Conservation (phyloP, 495 filamentous ascomycete species). For the Daldinia decipiens region DNA sequence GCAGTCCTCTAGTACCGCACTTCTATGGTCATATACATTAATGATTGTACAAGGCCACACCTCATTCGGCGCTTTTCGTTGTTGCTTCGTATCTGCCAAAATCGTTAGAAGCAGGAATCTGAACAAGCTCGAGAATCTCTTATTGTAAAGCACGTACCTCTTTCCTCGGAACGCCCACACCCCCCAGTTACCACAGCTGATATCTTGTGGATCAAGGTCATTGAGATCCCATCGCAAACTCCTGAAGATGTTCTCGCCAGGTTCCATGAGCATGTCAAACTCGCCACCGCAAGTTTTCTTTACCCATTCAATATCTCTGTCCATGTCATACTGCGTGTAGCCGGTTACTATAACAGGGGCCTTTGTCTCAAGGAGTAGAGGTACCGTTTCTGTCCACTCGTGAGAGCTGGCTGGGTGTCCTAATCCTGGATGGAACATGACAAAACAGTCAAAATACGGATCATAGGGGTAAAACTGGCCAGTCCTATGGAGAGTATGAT, state of each 20-base stretch:
- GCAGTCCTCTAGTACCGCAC: slow-evolving; percentile 11
- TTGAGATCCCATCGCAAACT: slow-evolving; percentile 98
- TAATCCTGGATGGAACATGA: slow-evolving; percentile 95
- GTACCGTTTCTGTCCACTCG: slow-evolving; percentile 92
- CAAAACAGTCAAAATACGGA: slow-evolving; percentile 96
- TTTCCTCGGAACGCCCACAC: slow-evolving; percentile 97
- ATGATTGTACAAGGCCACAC: slow-evolving; percentile 1
- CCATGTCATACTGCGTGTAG: slow-evolving; percentile 95
- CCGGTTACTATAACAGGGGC: slow-evolving; percentile 92
- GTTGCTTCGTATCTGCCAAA: slow-evolving; percentile 70
- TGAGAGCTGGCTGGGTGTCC: slow-evolving; percentile 92
- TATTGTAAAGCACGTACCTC: slow-evolving; percentile 69
- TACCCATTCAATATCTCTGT: slow-evolving; percentile 90
- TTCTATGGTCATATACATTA: slow-evolving; percentile 8
- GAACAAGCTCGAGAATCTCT: background rate
- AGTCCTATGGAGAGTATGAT: slow-evolving; percentile 92
- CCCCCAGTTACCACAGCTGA: slow-evolving; percentile 96
- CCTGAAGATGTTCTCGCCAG: slow-evolving; percentile 92
- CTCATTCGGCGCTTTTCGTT: slow-evolving; percentile 55
- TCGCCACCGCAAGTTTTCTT: slow-evolving; percentile 83
- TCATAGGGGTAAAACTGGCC: slow-evolving; percentile 91
- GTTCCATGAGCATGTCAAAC: slow-evolving; percentile 89
- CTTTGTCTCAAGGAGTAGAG: slow-evolving; percentile 91
- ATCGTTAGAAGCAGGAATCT: slow-evolving; percentile 45
- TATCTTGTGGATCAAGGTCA: slow-evolving; percentile 91